A percentile compares a stretch with the other conserved stretches of the same genome.
phyloP scores from a whole-genome alignment of 169 alveolate genomes.

The Plasmodium malariae region DNA sequence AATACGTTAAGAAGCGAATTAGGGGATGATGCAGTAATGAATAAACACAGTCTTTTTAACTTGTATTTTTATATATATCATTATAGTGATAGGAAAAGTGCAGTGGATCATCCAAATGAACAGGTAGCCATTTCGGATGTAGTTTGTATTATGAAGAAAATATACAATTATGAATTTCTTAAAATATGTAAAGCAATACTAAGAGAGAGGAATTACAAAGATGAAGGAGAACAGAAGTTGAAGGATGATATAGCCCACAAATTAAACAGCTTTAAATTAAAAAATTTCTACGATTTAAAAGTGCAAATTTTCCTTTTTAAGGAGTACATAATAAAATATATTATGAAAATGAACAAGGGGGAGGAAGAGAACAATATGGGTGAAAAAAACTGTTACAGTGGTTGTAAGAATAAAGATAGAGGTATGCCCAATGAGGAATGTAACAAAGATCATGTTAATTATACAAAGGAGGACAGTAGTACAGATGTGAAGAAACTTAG shows the following conservation, averaged over 20 bases:
- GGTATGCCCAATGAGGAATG: not conserved
- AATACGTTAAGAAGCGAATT: not conserved
- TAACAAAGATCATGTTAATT: not conserved
- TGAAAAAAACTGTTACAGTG: no score
- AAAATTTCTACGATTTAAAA: slow-evolving; percentile 16
- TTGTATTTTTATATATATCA: slow-evolving; percentile 10
- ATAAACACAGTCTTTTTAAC: not conserved
- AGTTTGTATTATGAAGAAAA: slow-evolving; percentile 18
- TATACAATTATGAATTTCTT: slow-evolving; percentile 13
- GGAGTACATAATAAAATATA: slow-evolving; percentile 1
- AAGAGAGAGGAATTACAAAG: not conserved
- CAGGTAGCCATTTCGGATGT: slow-evolving; percentile 8
- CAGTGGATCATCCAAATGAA: not conserved
- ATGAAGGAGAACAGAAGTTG: not conserved
- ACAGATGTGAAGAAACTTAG: no score
- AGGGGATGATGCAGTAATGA: not conserved
- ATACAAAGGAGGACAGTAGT: no score
- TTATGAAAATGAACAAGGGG: not conserved
- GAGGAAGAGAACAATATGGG: not conserved
- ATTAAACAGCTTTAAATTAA: slow-evolving; percentile 7
- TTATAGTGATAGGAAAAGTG: not conserved
- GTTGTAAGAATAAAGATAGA: not conserved
- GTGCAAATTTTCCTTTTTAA: slow-evolving; percentile 34
- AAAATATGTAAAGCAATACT: slow-evolving; percentile 20
- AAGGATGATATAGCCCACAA: not conserved